Evolutionary conservation across 2,329 filamentous ascomycete genomes (phyloP).

Genomic region (Neofusicoccum laricinum): DNA sequence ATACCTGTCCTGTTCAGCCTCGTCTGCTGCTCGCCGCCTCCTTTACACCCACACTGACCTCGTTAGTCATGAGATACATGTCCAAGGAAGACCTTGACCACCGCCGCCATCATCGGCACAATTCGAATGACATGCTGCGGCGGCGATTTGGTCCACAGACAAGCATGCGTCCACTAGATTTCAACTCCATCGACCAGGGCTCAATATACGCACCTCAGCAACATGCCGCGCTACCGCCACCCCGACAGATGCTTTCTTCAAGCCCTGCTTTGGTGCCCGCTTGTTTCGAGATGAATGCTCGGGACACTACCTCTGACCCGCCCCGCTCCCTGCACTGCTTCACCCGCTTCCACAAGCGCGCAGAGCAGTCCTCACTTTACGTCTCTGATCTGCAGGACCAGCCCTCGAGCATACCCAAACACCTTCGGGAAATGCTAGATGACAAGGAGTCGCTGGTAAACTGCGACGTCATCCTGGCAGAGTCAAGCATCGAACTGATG

Average conservation of each 20-base stretch:
- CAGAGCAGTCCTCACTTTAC: slow-evolving; percentile 20
- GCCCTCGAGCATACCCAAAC: not conserved
- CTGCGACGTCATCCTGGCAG: slow-evolving; percentile 37
- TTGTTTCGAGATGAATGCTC: slow-evolving; percentile 36
- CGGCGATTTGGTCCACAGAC: not conserved
- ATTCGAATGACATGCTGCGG: slow-evolving; percentile 13
- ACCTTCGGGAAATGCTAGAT: slow-evolving; percentile 18
- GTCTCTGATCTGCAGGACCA: not conserved
- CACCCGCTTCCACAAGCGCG: slow-evolving; percentile 30
- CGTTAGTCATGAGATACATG: slow-evolving; percentile 40
- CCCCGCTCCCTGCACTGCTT: slow-evolving; percentile 35
- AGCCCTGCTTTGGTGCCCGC: slow-evolving; percentile 1
- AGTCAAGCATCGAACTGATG: slow-evolving; percentile 42
- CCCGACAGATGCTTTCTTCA: slow-evolving; percentile 13
- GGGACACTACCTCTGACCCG: slow-evolving; percentile 29
- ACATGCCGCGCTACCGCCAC: slow-evolving; percentile 6
- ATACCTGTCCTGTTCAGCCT: not conserved
- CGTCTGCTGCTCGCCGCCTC: not conserved
- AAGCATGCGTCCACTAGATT: slow-evolving; percentile 13
- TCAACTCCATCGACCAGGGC: slow-evolving; percentile 11
- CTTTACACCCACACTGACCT: slow-evolving; percentile 22
- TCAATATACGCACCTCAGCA: slow-evolving; percentile 1
- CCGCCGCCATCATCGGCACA: slow-evolving; percentile 18
- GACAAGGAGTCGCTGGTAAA: slow-evolving; percentile 22
- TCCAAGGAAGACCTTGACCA: slow-evolving; percentile 34